These are phyloP conservation scores for Yamadazyma spencermartinsiae DNA, from an alignment of 1,139 yeast species.

Conservation along the genomic window DNA sequence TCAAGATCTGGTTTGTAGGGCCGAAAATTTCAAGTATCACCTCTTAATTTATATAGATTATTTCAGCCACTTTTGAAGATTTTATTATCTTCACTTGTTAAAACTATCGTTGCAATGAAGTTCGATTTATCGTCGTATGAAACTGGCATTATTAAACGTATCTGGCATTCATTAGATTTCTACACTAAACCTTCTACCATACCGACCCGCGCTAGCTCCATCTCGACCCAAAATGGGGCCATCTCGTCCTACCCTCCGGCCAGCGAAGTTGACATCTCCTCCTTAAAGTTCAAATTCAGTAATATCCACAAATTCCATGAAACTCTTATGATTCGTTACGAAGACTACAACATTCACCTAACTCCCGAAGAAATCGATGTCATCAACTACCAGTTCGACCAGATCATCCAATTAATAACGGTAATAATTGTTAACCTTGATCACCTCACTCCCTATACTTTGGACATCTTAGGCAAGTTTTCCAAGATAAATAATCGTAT, in stretches of 20 bases:
- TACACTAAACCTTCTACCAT: no score
- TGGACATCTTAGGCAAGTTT: conserved; percentile 6
- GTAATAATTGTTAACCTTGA: neutral
- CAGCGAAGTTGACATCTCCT: neutral
- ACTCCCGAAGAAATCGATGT: neutral
- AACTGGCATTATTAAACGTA: neutral
- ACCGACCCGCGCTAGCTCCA: no score
- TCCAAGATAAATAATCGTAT: conserved; percentile 11
- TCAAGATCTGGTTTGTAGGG: neutral
- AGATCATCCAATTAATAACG: conserved; percentile 1
- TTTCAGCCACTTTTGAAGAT: neutral
- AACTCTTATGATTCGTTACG: neutral
- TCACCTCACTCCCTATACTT: neutral
- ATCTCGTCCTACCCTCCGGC: neutral
- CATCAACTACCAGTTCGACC: conserved; percentile 1
- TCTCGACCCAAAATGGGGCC: no score
- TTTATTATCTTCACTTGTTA: neutral
- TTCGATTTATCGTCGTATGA: neutral
- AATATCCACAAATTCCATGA: conserved; percentile 1
- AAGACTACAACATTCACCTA: neutral
- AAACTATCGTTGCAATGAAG: neutral
- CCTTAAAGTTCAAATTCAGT: neutral
- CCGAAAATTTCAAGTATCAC: neutral
- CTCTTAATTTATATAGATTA: neutral
- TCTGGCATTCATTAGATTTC: conserved; percentile 2